These are phyloP conservation scores for Hyphopichia khmerensis DNA, from an alignment of 1,139 yeast genomes.

Conservation along the genomic window DNA sequence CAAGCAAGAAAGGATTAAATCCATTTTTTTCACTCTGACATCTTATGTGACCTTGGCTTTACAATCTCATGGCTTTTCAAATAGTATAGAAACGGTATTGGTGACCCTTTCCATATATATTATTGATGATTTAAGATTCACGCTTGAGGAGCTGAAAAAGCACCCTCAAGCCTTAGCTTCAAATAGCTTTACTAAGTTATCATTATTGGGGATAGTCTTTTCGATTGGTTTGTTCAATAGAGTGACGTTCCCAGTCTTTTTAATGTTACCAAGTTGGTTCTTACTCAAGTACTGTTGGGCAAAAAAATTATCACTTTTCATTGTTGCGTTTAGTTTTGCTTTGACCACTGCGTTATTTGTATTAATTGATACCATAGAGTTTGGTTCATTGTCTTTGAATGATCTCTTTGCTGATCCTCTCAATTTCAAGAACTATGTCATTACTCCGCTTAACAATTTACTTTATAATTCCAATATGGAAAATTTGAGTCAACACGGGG, in stretches of 20 bases:
- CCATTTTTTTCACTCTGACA: slow-evolving; percentile 65
- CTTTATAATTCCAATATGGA: slow-evolving; percentile 59
- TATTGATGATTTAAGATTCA: slow-evolving; percentile 44
- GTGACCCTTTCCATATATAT: slow-evolving; percentile 56
- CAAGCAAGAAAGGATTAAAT: slow-evolving; percentile 63
- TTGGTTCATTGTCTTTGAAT: slow-evolving; percentile 6
- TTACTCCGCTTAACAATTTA: slow-evolving; percentile 78
- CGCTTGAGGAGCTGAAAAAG: slow-evolving; percentile 14
- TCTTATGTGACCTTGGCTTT: slow-evolving; percentile 78
- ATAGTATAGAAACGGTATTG: slow-evolving; percentile 76
- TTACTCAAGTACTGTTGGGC: slow-evolving; percentile 35
- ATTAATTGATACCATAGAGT: slow-evolving; percentile 49
- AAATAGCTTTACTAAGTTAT: slow-evolving; percentile 16
- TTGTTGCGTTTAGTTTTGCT: slow-evolving; percentile 27
- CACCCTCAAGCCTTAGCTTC: slow-evolving; percentile 8
- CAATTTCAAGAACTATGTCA: slow-evolving; percentile 27
- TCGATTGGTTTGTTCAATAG: slow-evolving; percentile 80
- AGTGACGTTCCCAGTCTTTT: slow-evolving; percentile 76
- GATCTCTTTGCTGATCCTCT: slow-evolving; percentile 9
- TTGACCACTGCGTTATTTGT: slow-evolving; percentile 41
- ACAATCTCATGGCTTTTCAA: slow-evolving; percentile 88
- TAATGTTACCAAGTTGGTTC: slow-evolving; percentile 56
- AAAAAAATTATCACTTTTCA: slow-evolving; percentile 22
- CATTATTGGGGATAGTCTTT: slow-evolving; percentile 50
- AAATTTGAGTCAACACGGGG: slow-evolving; percentile 76